A percentile compares a stretch with the other conserved stretches of the same genome.
phyloP scores from a whole-genome alignment of 108 stramenopile species.

The Parietichytrium sp. region DNA sequence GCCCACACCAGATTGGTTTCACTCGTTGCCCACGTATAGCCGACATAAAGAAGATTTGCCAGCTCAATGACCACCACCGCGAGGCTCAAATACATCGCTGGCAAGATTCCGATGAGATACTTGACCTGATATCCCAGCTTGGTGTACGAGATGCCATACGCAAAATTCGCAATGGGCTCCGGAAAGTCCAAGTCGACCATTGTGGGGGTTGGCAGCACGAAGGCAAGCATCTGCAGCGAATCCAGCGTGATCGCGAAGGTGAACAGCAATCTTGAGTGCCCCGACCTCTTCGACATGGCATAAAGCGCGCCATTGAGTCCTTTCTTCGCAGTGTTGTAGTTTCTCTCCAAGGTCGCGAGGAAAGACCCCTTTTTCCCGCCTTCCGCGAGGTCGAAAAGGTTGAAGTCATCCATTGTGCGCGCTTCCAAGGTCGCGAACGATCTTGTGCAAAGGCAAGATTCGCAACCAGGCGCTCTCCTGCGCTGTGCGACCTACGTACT shows the following conservation, averaged over 20 bases:
- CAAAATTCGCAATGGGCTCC: not conserved
- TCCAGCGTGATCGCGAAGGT: not conserved
- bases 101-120: not conserved
- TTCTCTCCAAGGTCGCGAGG: not conserved
- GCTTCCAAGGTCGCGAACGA: too few relatives aligned
- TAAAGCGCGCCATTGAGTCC: not conserved
- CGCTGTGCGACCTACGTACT: too few relatives aligned
- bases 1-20: slow-evolving; percentile 16
- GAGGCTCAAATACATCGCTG: not conserved
- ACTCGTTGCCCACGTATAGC: slow-evolving; percentile 1
- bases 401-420: too few relatives aligned
- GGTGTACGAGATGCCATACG: not conserved
- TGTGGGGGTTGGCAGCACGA: not conserved
- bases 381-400: too few relatives aligned
- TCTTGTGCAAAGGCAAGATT: too few relatives aligned
- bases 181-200: not conserved
- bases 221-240: not conserved
- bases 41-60: not conserved
- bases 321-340: not conserved
- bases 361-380: too few relatives aligned
- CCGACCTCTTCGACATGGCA: not conserved
- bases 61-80: not conserved
- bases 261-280: not conserved
- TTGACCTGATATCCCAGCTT: not conserved
- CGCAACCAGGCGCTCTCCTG: too few relatives aligned